Evolutionary conservation across 164 flowering plant genomes (phyloP).

Genomic region (Kalanchoe fedtschenkoi): DNA sequence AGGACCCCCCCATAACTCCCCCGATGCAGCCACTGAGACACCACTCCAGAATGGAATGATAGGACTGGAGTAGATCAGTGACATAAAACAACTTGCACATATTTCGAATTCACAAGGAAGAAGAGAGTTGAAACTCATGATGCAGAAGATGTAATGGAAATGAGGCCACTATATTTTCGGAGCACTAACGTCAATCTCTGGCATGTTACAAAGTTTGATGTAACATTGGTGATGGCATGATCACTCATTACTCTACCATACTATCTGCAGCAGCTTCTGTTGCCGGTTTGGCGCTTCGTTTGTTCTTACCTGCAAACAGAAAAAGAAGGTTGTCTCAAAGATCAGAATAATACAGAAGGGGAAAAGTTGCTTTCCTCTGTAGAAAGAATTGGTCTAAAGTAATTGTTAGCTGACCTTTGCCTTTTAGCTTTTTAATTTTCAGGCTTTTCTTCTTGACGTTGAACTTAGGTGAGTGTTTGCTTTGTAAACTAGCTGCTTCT

Average conservation of each 20-base stretch:
- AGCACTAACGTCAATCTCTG: background rate
- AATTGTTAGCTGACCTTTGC: constrained; percentile 16
- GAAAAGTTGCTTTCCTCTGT: background rate
- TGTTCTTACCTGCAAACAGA: constrained; percentile 24
- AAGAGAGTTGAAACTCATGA: too few species aligned
- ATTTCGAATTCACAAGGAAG: too few species aligned
- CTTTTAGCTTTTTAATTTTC: constrained; percentile 26
- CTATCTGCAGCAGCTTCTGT: constrained; percentile 23
- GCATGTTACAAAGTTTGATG: background rate
- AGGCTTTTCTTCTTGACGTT: constrained; percentile 22
- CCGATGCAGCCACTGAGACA: too few species aligned
- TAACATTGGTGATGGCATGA: background rate
- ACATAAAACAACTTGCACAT: too few species aligned
- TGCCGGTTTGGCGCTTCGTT: constrained; percentile 15
- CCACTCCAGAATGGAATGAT: too few species aligned
- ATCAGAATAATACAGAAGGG: background rate
- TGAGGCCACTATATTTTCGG: too few species aligned
- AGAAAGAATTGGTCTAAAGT: background rate
- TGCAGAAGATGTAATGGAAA: too few species aligned
- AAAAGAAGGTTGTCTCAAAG: background rate
- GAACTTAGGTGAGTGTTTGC: constrained; percentile 15
- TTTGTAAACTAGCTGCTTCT: constrained; percentile 14
- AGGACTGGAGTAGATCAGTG: too few species aligned
- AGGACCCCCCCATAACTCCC: too few species aligned
- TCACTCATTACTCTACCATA: constrained; percentile 42